Percentiles rank a stretch among this genome's conserved stretches.
phyloP scores from a whole-genome alignment of 2,329 filamentous ascomycete species.

The Microcyclosporella mali region DNA sequence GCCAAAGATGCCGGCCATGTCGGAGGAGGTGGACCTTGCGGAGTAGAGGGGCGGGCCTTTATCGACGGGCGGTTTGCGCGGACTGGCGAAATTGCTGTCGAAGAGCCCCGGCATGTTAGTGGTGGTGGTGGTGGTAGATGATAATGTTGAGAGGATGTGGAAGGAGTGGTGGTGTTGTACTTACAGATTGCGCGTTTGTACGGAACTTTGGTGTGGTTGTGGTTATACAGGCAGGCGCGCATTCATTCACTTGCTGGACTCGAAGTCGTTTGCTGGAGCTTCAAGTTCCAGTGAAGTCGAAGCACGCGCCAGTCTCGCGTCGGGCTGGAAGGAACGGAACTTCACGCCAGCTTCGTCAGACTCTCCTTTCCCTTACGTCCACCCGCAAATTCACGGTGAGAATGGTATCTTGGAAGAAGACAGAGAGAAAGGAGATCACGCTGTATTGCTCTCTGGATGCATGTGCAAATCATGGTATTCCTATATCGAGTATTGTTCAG shows the following conservation, averaged over 20 bases:
- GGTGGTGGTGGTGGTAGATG: conserved; percentile 52
- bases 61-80: neutral
- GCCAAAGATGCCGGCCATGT: conserved; percentile 42
- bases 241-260: conserved; percentile 1
- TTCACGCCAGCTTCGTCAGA: conserved; percentile 1
- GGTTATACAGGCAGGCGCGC: neutral
- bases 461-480: too few relatives aligned
- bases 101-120: conserved; percentile 47
- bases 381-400: too few relatives aligned
- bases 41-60: neutral
- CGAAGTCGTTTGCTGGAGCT: neutral
- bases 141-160: conserved; percentile 33
- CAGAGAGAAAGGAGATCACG: too few relatives aligned
- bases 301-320: neutral
- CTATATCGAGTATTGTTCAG: too few relatives aligned
- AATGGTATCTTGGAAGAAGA: too few relatives aligned
- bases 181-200: conserved; percentile 2
- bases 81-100: conserved; percentile 4
- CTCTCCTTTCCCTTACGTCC: too few relatives aligned
- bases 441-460: too few relatives aligned
- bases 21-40: too few relatives aligned
- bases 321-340: neutral
- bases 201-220: neutral
- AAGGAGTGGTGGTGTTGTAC: conserved; percentile 38
- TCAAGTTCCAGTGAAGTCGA: neutral